Conservation (phyloP, 768 basidiomycete genomes). For the Epithele typhae region DNA sequence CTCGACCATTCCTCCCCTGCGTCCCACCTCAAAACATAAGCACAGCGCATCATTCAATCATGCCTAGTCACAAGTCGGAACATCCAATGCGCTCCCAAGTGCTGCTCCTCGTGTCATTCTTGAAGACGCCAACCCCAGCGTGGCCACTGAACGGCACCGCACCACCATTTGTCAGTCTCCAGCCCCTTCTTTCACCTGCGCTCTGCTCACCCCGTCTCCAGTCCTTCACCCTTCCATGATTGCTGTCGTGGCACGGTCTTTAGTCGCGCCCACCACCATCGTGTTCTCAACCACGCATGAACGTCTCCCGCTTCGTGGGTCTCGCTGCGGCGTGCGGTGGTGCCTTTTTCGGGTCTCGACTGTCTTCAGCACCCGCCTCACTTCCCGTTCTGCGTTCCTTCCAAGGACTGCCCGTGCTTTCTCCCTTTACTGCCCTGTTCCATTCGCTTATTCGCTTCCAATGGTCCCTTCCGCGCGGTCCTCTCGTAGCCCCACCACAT, state of each 20-base stretch:
- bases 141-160: no score
- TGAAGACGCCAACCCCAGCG: no score
- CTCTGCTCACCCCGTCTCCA: conserved; percentile 8
- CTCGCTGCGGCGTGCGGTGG: conserved; percentile 31
- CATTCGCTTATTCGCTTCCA: conserved; percentile 10
- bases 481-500: conserved; percentile 56
- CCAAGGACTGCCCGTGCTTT: conserved; percentile 56
- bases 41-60: no score
- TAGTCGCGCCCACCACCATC: conserved; percentile 30
- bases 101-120: no score
- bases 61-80: no score
- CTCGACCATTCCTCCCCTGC: no score
- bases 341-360: conserved; percentile 40
- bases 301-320: conserved; percentile 46
- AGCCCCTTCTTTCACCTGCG: conserved; percentile 8
- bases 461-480: conserved; percentile 51
- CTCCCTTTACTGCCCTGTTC: conserved; percentile 9
- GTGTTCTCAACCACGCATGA: conserved; percentile 46
- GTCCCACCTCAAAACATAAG: no score
- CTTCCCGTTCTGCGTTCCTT: conserved; percentile 52
- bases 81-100: no score
- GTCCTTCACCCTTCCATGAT: conserved; percentile 19
- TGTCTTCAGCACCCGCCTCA: conserved; percentile 75
- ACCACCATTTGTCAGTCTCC: conserved; percentile 16
- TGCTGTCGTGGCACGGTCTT: conserved; percentile 17